Evolutionary conservation across 176 grass and related monocot species (phyloP).

Genomic region (Carex littledalei): DNA sequence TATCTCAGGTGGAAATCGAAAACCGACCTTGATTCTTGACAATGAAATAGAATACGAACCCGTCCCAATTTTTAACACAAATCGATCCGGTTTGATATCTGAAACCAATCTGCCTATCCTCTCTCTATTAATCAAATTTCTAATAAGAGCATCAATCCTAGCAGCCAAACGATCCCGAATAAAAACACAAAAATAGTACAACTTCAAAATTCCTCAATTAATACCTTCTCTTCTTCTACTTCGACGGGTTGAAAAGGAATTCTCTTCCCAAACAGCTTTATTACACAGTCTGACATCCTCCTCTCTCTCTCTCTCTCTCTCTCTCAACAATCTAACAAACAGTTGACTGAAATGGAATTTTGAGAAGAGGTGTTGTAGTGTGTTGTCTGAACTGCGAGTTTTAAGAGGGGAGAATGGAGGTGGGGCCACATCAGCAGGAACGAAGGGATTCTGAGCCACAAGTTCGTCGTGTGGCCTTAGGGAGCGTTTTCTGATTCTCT

Average conservation of each 20-base stretch:
- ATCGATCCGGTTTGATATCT: neutral
- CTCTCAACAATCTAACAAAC: neutral
- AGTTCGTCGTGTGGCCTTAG: conserved; percentile 65
- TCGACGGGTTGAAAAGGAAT: conserved; percentile 40
- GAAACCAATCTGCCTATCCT: neutral
- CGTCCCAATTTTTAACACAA: neutral
- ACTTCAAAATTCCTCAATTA: neutral
- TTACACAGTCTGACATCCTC: conserved; percentile 36
- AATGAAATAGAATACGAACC: neutral
- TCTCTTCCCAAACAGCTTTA: conserved; percentile 83
- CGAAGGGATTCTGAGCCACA: conserved; percentile 56
- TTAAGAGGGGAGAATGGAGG: conserved; percentile 31
- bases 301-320: neutral
- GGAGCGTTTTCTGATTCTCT: conserved; percentile 58
- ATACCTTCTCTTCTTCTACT: conserved; percentile 37
- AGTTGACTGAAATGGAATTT: neutral
- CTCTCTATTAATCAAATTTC: neutral
- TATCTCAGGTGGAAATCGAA: neutral
- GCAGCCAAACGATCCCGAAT: neutral
- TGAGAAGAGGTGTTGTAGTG: neutral
- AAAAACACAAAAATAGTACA: neutral
- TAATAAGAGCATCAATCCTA: neutral
- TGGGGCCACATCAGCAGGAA: conserved; percentile 30
- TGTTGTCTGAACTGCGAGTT: conserved; percentile 15
- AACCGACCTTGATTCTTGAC: neutral